Percentiles rank a stretch among this genome's conserved stretches.
Evolutionary conservation across 352 stramenopile species (phyloP).

Genomic region (Pythium coloratum): DNA sequence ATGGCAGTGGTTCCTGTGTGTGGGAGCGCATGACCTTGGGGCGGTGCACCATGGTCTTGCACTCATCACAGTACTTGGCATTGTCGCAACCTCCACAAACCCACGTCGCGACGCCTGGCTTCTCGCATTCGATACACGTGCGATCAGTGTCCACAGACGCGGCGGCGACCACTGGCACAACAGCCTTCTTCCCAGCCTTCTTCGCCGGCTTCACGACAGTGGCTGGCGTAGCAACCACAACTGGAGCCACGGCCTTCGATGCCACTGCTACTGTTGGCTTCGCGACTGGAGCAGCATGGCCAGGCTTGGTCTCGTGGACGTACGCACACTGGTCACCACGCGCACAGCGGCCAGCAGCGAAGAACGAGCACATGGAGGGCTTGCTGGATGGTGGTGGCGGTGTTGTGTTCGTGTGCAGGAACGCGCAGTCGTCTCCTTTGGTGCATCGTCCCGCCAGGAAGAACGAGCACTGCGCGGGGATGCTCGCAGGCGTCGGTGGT

Average conservation of each 20-base stretch:
- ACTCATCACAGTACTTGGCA: constrained; percentile 63
- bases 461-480: constrained; percentile 41
- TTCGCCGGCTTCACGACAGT: constrained; percentile 8
- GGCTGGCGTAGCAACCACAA: constrained; percentile 10
- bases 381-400: constrained; percentile 23
- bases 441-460: constrained; percentile 49
- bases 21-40: constrained; percentile 69
- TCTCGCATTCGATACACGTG: constrained; percentile 70
- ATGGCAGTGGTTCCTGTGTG: constrained; percentile 40
- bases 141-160: constrained; percentile 21
- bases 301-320: constrained; percentile 32
- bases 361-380: constrained; percentile 42
- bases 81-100: constrained; percentile 58
- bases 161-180: not conserved
- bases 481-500: constrained; percentile 19
- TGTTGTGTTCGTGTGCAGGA: constrained; percentile 35
- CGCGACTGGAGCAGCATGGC: not conserved
- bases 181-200: not conserved
- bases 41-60: constrained; percentile 53
- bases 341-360: constrained; percentile 46
- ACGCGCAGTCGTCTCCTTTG: constrained; percentile 53
- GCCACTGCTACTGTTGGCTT: not conserved
- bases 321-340: constrained; percentile 56
- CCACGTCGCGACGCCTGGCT: constrained; percentile 42
- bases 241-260: not conserved